Percentiles rank a stretch among this genome's conserved stretches.
phyloP scores from a whole-genome alignment of 2,329 filamentous ascomycete genomes.

The Intubia oerlemansii region DNA sequence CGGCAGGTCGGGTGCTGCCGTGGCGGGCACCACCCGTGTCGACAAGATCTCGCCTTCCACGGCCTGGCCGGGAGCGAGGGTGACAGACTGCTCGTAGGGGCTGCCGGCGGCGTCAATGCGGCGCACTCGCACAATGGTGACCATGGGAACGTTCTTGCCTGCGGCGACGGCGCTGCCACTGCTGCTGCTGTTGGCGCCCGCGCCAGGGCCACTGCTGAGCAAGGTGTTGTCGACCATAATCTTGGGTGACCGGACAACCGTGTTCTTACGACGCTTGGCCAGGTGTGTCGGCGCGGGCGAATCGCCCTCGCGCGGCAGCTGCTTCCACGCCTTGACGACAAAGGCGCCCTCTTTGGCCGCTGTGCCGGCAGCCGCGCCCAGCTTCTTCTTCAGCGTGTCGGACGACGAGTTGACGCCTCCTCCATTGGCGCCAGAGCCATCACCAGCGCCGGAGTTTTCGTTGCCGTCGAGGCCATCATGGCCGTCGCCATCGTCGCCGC shows the following conservation, averaged over 20 bases:
- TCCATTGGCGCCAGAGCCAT: conserved; percentile 6
- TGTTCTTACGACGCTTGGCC: conserved; percentile 39
- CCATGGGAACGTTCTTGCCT: conserved; percentile 20
- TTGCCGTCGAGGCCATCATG: conserved; percentile 32
- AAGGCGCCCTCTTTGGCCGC: conserved; percentile 23
- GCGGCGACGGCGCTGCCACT: no score
- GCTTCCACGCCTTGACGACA: conserved; percentile 38
- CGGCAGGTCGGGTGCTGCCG: conserved; percentile 24
- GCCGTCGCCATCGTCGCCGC: conserved; percentile 21
- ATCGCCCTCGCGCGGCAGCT: conserved; percentile 36
- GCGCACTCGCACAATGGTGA: conserved; percentile 63
- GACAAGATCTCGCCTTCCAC: conserved; percentile 66
- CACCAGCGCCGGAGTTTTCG: not conserved
- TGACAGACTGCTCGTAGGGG: conserved; percentile 64
- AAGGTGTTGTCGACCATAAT: conserved; percentile 17
- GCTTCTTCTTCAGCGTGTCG: conserved; percentile 20
- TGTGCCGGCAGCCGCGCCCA: not conserved
- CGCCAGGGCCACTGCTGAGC: no score
- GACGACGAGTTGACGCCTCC: not conserved
- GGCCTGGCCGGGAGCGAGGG: conserved; percentile 55
- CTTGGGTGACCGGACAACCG: conserved; percentile 33
- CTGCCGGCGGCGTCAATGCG: conserved; percentile 62
- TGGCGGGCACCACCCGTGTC: conserved; percentile 29
- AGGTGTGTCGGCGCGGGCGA: conserved; percentile 28
- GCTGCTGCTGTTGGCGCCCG: conserved; percentile 10